Percentiles rank a stretch among this genome's conserved stretches.
These are phyloP conservation scores for Cymbopogon citratus DNA, from an alignment of 176 grass and related monocot genomes.

Conservation along the genomic window DNA sequence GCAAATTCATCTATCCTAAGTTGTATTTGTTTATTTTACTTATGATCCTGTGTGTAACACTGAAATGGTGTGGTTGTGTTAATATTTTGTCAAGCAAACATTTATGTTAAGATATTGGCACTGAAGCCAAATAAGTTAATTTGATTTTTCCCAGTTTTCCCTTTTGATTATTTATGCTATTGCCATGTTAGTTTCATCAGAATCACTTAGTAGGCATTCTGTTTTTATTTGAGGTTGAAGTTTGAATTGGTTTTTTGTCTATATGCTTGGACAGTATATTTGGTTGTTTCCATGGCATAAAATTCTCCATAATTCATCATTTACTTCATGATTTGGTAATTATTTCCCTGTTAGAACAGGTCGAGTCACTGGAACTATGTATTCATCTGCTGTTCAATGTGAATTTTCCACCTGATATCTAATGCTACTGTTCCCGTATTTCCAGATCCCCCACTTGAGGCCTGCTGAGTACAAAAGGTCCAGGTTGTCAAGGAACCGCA, in stretches of 20 bases:
- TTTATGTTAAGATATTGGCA: neutral
- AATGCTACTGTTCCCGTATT: neutral
- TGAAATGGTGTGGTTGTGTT: neutral
- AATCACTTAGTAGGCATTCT: neutral
- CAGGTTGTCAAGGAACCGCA: constrained; percentile 59
- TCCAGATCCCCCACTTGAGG: constrained; percentile 61
- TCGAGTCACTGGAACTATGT: neutral
- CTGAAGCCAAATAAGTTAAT: neutral
- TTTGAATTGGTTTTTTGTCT: neutral
- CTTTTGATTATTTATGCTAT: neutral
- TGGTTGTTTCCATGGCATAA: neutral
- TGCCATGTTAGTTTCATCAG: neutral
- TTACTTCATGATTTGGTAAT: neutral
- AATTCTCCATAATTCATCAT: neutral
- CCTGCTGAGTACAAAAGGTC: constrained; percentile 64
- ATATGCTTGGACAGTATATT: neutral
- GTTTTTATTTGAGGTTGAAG: neutral
- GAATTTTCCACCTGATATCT: neutral
- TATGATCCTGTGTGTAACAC: neutral
- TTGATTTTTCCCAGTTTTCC: neutral
- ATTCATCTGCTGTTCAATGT: neutral
- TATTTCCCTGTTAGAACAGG: neutral
- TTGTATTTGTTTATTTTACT: neutral
- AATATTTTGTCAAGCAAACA: neutral
- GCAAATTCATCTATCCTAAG: neutral